A percentile compares a stretch with the other conserved stretches of the same genome.
These are phyloP conservation scores for Tylopilus rubrobrunneus DNA, from an alignment of 768 basidiomycete genomes.

Conservation along the genomic window DNA sequence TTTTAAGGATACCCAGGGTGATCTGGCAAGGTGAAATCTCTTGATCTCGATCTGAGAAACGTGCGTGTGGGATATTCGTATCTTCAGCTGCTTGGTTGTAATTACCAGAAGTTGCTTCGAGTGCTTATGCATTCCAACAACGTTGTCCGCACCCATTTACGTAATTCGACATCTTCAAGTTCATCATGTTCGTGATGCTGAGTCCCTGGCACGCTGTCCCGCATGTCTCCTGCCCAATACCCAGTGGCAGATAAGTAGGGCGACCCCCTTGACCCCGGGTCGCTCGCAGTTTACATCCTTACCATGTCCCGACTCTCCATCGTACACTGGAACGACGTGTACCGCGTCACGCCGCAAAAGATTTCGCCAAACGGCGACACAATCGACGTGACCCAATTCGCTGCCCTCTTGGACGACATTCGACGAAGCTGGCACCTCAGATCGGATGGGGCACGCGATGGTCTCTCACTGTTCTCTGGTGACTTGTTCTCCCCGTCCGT, in stretches of 20 bases:
- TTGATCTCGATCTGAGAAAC: no score
- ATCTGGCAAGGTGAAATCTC: no score
- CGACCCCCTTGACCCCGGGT: not conserved
- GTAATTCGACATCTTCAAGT: no score
- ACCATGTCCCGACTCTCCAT: conserved; percentile 43
- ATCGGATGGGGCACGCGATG: conserved; percentile 55
- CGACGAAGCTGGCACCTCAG: conserved; percentile 52
- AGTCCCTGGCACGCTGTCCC: not conserved
- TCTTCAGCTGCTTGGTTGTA: no score
- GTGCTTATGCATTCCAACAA: no score
- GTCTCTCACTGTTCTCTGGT: conserved; percentile 82
- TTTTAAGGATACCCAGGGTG: no score
- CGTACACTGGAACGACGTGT: conserved; percentile 79
- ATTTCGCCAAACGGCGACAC: conserved; percentile 49
- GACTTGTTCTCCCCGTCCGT: conserved; percentile 86
- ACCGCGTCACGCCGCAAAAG: conserved; percentile 77
- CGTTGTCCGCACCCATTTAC: no score
- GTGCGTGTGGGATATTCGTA: no score
- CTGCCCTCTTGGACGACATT: conserved; percentile 61
- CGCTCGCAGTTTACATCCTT: not conserved
- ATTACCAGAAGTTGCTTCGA: no score
- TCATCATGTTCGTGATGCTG: no score
- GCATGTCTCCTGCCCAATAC: not conserved
- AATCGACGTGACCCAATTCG: conserved; percentile 87
- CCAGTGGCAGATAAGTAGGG: conserved; percentile 4